phyloP scores from a whole-genome alignment of 2,329 filamentous ascomycete species.

The Trichophyton schoenleinii region DNA sequence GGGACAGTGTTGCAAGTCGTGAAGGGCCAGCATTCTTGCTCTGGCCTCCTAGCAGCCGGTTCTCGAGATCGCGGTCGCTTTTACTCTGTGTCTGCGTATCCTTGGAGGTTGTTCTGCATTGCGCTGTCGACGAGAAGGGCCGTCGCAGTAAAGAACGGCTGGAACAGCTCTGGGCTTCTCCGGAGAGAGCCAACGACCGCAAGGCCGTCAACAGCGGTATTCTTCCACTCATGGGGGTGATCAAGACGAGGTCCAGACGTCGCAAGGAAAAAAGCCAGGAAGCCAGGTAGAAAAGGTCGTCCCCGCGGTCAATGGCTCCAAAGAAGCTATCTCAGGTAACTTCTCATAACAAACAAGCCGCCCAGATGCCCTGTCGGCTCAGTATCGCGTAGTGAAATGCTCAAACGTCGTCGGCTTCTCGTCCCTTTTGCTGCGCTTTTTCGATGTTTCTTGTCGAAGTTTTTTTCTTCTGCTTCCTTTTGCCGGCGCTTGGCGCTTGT shows the following conservation, averaged over 20 bases:
- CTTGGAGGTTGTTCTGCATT: not conserved
- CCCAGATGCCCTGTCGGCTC: not conserved
- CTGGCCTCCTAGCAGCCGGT: not conserved
- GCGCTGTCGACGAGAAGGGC: not conserved
- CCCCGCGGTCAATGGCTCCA: not conserved
- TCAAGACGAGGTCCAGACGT: not conserved
- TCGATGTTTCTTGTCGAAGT: not conserved
- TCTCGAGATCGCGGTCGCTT: not conserved
- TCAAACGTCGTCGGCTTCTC: not conserved
- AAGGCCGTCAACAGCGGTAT: not conserved
- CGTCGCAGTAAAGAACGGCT: not conserved
- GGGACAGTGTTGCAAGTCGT: not conserved
- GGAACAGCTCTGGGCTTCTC: not conserved
- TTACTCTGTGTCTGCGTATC: not conserved
- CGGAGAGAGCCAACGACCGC: not conserved
- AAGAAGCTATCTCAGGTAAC: not conserved
- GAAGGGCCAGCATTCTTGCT: not conserved
- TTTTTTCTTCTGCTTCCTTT: not conserved
- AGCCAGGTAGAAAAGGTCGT: not conserved
- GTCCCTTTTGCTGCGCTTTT: not conserved
- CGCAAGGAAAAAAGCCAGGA: too few relatives aligned
- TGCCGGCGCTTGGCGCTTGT: not conserved
- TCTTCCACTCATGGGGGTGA: not conserved
- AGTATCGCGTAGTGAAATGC: not conserved
- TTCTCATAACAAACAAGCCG: not conserved